Evolutionary conservation across 352 stramenopile species (phyloP).

Genomic region (Pythium inflatum): DNA sequence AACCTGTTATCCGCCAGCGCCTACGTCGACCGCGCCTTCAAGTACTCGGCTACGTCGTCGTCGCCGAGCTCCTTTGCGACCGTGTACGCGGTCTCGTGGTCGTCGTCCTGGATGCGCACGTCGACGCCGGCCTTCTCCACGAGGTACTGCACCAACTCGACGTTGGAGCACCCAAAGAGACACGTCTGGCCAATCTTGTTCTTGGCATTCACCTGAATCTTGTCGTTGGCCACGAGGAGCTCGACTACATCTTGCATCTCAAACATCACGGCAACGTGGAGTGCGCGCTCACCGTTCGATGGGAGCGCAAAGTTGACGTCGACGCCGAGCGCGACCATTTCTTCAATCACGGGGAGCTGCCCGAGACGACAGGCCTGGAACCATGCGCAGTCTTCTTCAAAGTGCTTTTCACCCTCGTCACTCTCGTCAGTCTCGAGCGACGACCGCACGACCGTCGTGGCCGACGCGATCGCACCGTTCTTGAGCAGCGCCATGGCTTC

Average conservation of each 20-base stretch:
- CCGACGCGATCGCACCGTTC: slow-evolving; percentile 65
- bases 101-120: slow-evolving; percentile 58
- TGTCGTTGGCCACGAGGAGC: slow-evolving; percentile 53
- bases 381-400: slow-evolving; percentile 73
- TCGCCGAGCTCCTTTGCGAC: slow-evolving; percentile 78
- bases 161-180: slow-evolving; percentile 79
- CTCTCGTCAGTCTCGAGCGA: slow-evolving; percentile 32
- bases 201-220: slow-evolving; percentile 65
- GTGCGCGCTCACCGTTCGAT: slow-evolving; percentile 63
- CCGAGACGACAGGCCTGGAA: slow-evolving; percentile 80
- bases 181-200: slow-evolving; percentile 79
- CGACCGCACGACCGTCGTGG: slow-evolving; percentile 68
- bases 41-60: slow-evolving; percentile 68
- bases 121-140: slow-evolving; percentile 71
- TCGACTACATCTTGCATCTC: slow-evolving; percentile 85
- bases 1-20: slow-evolving; percentile 1
- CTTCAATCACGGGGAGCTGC: slow-evolving; percentile 68
- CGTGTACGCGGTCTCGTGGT: slow-evolving; percentile 72
- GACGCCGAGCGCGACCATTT: slow-evolving; percentile 72
- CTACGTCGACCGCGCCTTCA: slow-evolving; percentile 45
- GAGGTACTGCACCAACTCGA: slow-evolving; percentile 68
- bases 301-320: slow-evolving; percentile 76
- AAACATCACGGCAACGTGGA: slow-evolving; percentile 85
- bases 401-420: slow-evolving; percentile 35
- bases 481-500: slow-evolving; percentile 74